Conservation (phyloP, 805 yeast genomes). For the Ogataea corticis region DNA sequence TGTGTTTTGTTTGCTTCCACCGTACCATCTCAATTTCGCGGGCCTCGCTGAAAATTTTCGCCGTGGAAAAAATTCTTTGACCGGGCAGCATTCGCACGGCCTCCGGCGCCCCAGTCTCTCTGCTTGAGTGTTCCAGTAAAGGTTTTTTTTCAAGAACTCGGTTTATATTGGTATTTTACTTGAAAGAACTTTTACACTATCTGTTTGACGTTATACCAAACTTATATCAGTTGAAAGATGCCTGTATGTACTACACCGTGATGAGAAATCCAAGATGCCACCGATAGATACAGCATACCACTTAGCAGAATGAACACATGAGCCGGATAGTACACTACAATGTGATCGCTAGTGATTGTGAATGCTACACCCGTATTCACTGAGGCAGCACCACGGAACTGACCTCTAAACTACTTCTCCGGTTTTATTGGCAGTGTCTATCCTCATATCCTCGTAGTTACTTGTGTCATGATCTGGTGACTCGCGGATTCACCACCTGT, state of each 20-base stretch:
- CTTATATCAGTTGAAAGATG: conserved; percentile 19
- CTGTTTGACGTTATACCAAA: conserved; percentile 9
- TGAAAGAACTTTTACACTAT: not conserved
- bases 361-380: too few species aligned
- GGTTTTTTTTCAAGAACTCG: conserved; percentile 3
- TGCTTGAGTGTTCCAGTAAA: conserved; percentile 3
- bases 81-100: not conserved
- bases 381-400: too few species aligned
- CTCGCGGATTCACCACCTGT: not conserved
- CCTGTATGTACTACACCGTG: conserved; percentile 22
- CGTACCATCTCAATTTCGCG: not conserved
- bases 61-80: not conserved
- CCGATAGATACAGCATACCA: too few species aligned
- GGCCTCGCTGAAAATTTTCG: conserved; percentile 4
- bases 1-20: conserved; percentile 9
- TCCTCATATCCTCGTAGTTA: too few species aligned
- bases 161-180: not conserved
- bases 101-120: not conserved
- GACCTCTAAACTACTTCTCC: too few species aligned
- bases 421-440: too few species aligned
- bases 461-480: too few species aligned
- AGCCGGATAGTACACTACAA: too few species aligned
- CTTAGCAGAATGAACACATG: too few species aligned
- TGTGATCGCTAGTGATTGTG: too few species aligned
- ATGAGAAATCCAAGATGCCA: too few species aligned